Base-by-base conservation (phyloP, 257 asterid genomes). In the Ophiorrhiza pumila region DNA sequence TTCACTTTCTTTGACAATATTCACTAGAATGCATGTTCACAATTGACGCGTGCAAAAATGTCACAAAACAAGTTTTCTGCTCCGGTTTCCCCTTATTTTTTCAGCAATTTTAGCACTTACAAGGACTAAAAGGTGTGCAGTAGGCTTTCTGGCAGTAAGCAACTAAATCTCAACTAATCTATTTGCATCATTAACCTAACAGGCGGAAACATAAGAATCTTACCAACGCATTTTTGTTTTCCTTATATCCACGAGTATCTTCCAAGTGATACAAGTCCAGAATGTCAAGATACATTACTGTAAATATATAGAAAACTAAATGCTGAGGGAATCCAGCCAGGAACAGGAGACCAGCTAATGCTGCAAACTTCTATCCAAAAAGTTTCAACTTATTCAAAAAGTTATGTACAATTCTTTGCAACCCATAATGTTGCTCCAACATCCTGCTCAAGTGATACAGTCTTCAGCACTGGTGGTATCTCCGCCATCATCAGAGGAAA, bases 401-500 rank as follows among this genome's bases (percentile, higher is more conserved):
- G 20, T 63, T 66, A 76, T 66, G 73, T 82, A 85, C 83, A 82
- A 49, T 53, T 75, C 27, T 35, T 25, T 50, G n/a, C 62, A 56
- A 66, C 47, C 34, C 74, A 56, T 31, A 65, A 55, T 18, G 43
- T 53, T 56, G 59, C 61, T 34, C 45, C 43, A 55, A 63, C 62
- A 42, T 77, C 5, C 66, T 13, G 32, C 74, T 80, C 81, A 81
- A 73, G 32, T 45, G 39, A 53, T 61, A 72, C 74, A 79, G 57
- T 75, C 85, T 76, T 82, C 88, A 71, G 49, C 81, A 52, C 69
- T 69, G 35, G 75, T 53, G 73, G 72, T 55, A 57, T 66, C 82
- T 58, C 77, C 84, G 31, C 62, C 81, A 65, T 81, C 88, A 57
- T 81, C 82, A 14, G 82, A 70, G 31, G 87, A 82, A 74, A 50